Conservation (phyloP, 176 grass and related monocot genomes). For the Poa pratensis region DNA sequence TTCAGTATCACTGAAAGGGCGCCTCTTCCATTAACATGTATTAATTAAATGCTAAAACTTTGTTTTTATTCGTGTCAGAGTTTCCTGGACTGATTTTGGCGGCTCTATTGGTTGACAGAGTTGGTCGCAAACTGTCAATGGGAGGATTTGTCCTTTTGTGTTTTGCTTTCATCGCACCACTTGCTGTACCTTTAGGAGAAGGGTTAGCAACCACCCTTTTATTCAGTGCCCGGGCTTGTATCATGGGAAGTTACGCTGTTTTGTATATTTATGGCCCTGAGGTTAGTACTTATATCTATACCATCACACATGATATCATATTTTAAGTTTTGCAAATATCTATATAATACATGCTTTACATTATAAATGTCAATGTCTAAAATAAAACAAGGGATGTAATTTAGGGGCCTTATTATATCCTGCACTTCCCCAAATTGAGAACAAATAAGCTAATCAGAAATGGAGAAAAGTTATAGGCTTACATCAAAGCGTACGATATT, state of each 20-base stretch:
- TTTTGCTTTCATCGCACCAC: slow-evolving; percentile 58
- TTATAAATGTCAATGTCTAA: background rate
- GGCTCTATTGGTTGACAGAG: slow-evolving; percentile 61
- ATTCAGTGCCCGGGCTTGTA: slow-evolving; percentile 67
- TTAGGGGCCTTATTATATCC: background rate
- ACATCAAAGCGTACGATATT: background rate
- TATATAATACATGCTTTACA: background rate
- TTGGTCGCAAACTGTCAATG: slow-evolving; percentile 73
- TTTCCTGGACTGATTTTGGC: slow-evolving; percentile 68
- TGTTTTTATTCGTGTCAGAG: slow-evolving; percentile 52
- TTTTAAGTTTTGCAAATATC: background rate
- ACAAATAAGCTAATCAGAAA: background rate
- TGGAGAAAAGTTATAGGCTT: background rate
- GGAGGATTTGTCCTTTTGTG: slow-evolving; percentile 56
- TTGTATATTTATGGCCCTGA: slow-evolving; percentile 65
- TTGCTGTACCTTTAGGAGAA: slow-evolving; percentile 57
- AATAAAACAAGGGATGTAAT: background rate
- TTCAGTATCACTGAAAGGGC: background rate
- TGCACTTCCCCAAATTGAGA: too few species aligned
- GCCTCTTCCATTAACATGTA: background rate
- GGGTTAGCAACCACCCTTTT: slow-evolving; percentile 58
- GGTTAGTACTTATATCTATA: slow-evolving; percentile 47
- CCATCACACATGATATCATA: background rate
- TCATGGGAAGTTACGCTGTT: slow-evolving; percentile 54
- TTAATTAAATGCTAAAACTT: background rate